These are phyloP conservation scores for Lactifluus pinguis DNA, from an alignment of 768 basidiomycete species.

Conservation along the genomic window DNA sequence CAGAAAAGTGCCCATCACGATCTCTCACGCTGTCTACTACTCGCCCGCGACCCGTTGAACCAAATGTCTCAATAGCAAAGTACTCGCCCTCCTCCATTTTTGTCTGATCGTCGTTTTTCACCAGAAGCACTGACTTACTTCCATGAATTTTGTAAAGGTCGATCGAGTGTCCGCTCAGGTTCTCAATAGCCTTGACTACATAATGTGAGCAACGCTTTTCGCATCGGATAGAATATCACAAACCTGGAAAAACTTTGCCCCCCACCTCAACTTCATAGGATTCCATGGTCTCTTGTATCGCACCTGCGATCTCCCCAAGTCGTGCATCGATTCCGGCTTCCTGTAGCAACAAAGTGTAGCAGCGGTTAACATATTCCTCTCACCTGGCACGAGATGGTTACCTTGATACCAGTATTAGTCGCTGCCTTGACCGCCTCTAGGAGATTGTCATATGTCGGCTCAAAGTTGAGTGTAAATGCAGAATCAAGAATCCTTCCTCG, in stretches of 20 bases:
- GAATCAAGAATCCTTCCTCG: constrained; percentile 94
- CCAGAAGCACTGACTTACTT: constrained; percentile 83
- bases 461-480: constrained; percentile 87
- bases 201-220: constrained; percentile 14
- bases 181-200: constrained; percentile 85
- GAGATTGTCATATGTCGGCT: constrained; percentile 83
- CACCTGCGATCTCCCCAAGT: constrained; percentile 83
- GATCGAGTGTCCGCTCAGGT: constrained; percentile 93
- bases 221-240: constrained; percentile 4
- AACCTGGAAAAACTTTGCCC: constrained; percentile 75
- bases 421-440: constrained; percentile 90
- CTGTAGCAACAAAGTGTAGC: constrained; percentile 30
- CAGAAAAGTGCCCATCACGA: constrained; percentile 13
- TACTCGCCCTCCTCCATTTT: constrained; percentile 99
- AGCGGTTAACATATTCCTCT: neutral
- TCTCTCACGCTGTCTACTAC: constrained; percentile 66
- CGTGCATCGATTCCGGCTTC: constrained; percentile 96
- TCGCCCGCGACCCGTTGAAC: constrained; percentile 86
- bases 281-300: constrained; percentile 98
- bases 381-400: constrained; percentile 23
- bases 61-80: constrained; percentile 98
- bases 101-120: constrained; percentile 81
- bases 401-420: constrained; percentile 85
- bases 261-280: constrained; percentile 94
- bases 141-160: constrained; percentile 88